These are phyloP conservation scores for Trametes meyenii DNA, from an alignment of 768 basidiomycete species.

Conservation along the genomic window DNA sequence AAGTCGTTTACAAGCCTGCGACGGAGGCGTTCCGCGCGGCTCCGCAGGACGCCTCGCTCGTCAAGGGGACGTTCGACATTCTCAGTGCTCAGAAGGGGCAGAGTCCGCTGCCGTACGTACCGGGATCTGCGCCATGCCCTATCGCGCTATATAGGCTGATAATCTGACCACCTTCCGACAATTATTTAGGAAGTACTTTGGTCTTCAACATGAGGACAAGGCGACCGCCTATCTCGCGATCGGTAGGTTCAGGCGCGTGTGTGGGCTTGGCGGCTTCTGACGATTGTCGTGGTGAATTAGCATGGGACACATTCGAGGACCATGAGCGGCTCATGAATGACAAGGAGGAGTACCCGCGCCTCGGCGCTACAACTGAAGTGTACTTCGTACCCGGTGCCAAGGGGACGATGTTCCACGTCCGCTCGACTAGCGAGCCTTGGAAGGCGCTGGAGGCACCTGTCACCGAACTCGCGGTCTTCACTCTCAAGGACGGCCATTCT, in stretches of 20 bases:
- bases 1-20: slow-evolving; percentile 19
- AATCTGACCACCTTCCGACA: not conserved
- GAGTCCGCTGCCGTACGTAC: not conserved
- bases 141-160: not conserved
- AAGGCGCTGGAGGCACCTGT: slow-evolving; percentile 18
- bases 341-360: slow-evolving; percentile 14
- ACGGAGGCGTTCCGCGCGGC: slow-evolving; percentile 21
- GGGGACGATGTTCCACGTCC: slow-evolving; percentile 9
- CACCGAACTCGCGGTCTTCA: slow-evolving; percentile 15
- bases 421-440: slow-evolving; percentile 12
- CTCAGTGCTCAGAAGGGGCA: slow-evolving; percentile 20
- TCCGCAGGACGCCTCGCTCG: slow-evolving; percentile 16
- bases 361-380: not conserved
- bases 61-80: slow-evolving; percentile 19
- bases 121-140: not conserved
- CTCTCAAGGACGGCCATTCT: slow-evolving; percentile 11
- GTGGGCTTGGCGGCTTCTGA: not conserved
- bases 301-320: slow-evolving; percentile 21
- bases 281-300: not conserved
- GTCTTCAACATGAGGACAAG: slow-evolving; percentile 23
- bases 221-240: slow-evolving; percentile 18
- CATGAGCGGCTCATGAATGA: slow-evolving; percentile 20
- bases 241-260: slow-evolving; percentile 5
- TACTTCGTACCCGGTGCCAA: not conserved
- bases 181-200: slow-evolving; percentile 20